Evolutionary conservation across 768 basidiomycete genomes (phyloP), one percentile per base, ranked within the genome.

Genomic region (Mycena alexandri): DNA sequence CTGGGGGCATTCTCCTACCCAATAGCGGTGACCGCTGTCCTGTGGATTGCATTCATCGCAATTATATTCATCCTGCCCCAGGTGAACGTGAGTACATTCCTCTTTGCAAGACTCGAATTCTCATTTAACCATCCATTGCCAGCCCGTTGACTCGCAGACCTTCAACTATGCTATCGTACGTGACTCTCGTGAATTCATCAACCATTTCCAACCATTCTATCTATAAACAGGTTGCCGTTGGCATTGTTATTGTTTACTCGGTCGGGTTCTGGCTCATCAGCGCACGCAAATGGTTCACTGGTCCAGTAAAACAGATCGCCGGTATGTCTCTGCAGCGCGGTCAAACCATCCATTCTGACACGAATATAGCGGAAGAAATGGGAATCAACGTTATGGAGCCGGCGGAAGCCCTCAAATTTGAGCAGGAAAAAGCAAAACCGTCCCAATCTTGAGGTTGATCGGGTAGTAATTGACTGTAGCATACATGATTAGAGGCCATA

Each of bases 41-140:
- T 77, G 19, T 93, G 92, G 92, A 92, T 93, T 38, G 73, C 72
- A 0, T 91, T 92, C 75, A 93, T 94, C 70, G 81, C 90, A 7
- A 87, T 93, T 72, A 87, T 83, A 7, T 93, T 93, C 76, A 88
- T 92, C 71, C 83, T 94, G 1, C 92, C 91, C 9, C 85, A 89
- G 76, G 78, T 85, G 33, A 92, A 90, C 73, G 87, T 86, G 68
- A 65, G 83, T 70, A 38, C 22, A 21, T 6, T 55, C n/a, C 36
- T 44, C 34, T 42, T 44, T 59, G 17, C 33, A 22, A 2, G 11
- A 42, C 53, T 47, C n/a, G 10, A 24, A 24, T 14, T 47, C 57
- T 42, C 68, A 53, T 55, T 24, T 17, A 29, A 22, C 29, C 6
- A 6, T 60, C 51, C 5, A 34, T 25, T 22, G n/a, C 42, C 68